Conservation (phyloP, 139 green algal species). For the Chlamydomonas incerta region DNA sequence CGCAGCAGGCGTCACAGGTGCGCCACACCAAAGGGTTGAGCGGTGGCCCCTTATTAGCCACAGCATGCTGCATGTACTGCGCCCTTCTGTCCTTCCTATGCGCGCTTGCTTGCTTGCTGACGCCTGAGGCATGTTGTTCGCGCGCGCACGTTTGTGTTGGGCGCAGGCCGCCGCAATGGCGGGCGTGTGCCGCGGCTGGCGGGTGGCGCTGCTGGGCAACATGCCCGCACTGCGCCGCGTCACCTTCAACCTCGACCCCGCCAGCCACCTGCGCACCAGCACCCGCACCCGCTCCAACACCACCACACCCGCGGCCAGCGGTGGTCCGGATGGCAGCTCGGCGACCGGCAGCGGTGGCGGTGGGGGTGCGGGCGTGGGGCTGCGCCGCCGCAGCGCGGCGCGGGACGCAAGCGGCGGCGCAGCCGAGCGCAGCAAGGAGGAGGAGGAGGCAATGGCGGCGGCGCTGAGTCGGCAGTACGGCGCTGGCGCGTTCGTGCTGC, state of each 20-base stretch:
- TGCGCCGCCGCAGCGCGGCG: no score
- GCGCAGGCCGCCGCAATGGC: not conserved
- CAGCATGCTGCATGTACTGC: no score
- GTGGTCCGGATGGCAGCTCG: not conserved
- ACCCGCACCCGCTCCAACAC: not conserved
- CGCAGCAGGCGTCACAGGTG: slow-evolving; percentile 19
- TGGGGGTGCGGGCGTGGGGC: no score
- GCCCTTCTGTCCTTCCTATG: no score
- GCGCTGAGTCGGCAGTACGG: slow-evolving; percentile 8
- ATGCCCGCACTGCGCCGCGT: not conserved
- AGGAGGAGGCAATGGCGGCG: not conserved
- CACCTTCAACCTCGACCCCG: slow-evolving; percentile 6
- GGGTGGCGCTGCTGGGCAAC: not conserved
- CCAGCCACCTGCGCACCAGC: not conserved
- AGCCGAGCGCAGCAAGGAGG: no score
- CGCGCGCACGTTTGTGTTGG: no score
- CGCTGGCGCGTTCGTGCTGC: not conserved
- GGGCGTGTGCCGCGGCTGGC: slow-evolving; percentile 15
- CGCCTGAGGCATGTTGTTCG: no score
- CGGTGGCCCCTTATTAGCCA: no score
- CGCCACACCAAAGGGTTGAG: no score
- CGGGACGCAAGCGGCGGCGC: no score
- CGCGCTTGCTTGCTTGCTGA: no score
- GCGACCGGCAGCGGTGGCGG: not conserved
- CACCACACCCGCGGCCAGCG: not conserved